phyloP scores from a whole-genome alignment of 352 stramenopile species.

The Pythium sp. region DNA sequence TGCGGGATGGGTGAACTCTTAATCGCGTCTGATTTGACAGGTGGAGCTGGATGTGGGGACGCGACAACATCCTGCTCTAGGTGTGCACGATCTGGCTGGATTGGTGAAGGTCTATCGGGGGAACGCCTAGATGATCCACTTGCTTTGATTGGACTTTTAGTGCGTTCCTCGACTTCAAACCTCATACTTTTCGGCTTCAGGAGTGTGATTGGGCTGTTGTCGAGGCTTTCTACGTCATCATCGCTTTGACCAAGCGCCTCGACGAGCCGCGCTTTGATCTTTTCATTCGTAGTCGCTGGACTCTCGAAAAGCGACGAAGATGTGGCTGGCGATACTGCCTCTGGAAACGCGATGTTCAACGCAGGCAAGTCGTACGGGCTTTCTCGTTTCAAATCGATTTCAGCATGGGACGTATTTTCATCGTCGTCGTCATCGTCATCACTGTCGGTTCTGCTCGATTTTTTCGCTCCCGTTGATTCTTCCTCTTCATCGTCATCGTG shows the following conservation, averaged over 20 bases:
- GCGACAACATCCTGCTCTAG: background rate
- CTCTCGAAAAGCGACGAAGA: constrained; percentile 40
- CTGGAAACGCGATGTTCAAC: constrained; percentile 5
- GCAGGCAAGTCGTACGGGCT: constrained; percentile 6
- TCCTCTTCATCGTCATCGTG: constrained; percentile 34
- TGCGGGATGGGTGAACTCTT: background rate
- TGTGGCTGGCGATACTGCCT: constrained; percentile 21
- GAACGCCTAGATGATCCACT: background rate
- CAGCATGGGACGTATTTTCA: background rate
- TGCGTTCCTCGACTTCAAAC: background rate
- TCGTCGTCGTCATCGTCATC: constrained; percentile 24
- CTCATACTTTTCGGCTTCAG: background rate
- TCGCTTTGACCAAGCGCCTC: constrained; percentile 54
- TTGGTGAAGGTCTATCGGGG: background rate
- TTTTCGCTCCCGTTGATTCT: constrained; percentile 19
- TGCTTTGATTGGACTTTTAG: background rate
- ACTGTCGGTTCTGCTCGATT: constrained; percentile 7
- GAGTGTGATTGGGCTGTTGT: constrained; percentile 14
- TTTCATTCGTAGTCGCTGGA: constrained; percentile 35
- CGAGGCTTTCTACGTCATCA: constrained; percentile 36
- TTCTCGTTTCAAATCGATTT: constrained; percentile 1
- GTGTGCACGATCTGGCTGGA: background rate
- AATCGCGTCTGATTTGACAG: background rate
- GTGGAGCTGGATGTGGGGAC: background rate
- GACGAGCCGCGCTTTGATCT: constrained; percentile 47